Evolutionary conservation across 2,329 filamentous ascomycete genomes (phyloP).

Genomic region (Epicoccum nigrum): DNA sequence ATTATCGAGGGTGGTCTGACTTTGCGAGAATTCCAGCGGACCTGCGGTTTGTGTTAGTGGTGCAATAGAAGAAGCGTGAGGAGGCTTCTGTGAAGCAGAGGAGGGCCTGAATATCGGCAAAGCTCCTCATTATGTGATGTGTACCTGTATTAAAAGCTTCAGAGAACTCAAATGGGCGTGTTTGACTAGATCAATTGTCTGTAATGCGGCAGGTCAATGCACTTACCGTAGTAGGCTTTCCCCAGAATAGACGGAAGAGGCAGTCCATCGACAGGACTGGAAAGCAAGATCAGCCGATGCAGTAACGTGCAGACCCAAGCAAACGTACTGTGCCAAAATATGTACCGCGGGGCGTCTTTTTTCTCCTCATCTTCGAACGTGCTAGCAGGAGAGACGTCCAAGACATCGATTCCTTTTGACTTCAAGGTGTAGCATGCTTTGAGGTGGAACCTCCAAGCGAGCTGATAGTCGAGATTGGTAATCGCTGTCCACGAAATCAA

Average conservation of each 20-base stretch:
- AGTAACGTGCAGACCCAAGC: background rate
- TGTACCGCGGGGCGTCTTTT: conserved; percentile 21
- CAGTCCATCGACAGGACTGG: conserved; percentile 28
- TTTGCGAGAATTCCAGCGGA: conserved; percentile 26
- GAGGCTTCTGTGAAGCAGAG: too few species aligned
- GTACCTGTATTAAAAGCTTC: too few species aligned
- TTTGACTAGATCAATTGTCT: too few species aligned
- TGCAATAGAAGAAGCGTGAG: too few species aligned
- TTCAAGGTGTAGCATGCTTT: conserved; percentile 35
- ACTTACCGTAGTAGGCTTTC: conserved; percentile 31
- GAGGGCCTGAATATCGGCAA: background rate
- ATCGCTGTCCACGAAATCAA: conserved; percentile 34
- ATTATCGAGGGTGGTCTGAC: conserved; percentile 31
- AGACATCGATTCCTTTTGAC: conserved; percentile 23
- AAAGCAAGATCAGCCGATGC: background rate
- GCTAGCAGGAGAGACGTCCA: conserved; percentile 28
- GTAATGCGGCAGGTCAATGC: background rate
- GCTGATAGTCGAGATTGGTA: conserved; percentile 36
- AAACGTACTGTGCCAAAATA: conserved; percentile 28
- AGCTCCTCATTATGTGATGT: too few species aligned
- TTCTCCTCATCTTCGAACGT: conserved; percentile 32
- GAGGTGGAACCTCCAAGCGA: conserved; percentile 39
- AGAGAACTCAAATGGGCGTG: too few species aligned
- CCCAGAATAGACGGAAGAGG: conserved; percentile 37
- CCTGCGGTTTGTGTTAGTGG: background rate